Percentiles rank a stretch among this genome's conserved stretches.
These are phyloP conservation scores for Vachellia collinsii DNA, from an alignment of 306 rosid species.

Conservation along the genomic window DNA sequence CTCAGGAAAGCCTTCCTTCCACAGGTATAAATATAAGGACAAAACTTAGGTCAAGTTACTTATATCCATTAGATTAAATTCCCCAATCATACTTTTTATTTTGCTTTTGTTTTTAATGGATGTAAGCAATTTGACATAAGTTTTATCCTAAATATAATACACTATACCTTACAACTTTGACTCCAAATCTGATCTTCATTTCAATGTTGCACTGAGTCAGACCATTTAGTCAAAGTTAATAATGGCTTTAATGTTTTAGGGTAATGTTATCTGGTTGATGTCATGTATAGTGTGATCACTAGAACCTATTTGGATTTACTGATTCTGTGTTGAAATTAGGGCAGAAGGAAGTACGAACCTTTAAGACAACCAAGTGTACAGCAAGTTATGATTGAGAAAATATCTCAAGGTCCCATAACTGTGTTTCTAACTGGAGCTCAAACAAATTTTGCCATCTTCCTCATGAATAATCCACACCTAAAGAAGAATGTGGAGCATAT, in stretches of 20 bases:
- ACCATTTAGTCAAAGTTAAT: background rate
- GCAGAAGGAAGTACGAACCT: conserved; percentile 72
- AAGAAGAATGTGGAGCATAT: conserved; percentile 83
- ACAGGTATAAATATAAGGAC: conserved; percentile 51
- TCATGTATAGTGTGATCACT: background rate
- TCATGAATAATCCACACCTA: conserved; percentile 80
- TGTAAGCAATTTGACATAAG: too few relatives aligned
- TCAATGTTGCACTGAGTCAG: background rate
- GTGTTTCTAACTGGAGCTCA: conserved; percentile 67
- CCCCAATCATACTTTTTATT: too few relatives aligned
- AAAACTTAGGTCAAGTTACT: too few relatives aligned
- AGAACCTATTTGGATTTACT: conserved; percentile 15
- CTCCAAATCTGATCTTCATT: background rate
- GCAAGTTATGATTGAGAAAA: conserved; percentile 82
- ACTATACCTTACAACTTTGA: background rate
- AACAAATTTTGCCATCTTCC: conserved; percentile 82
- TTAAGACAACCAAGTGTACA: conserved; percentile 72
- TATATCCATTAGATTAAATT: too few relatives aligned
- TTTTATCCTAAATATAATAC: too few relatives aligned
- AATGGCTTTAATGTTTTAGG: background rate
- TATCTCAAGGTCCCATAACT: conserved; percentile 77
- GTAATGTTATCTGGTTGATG: background rate
- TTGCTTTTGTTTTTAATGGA: too few relatives aligned
- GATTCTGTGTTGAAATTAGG: conserved; percentile 54
- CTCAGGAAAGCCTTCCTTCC: conserved; percentile 83